Evolutionary conservation across 176 grass and related monocot genomes (phyloP).

Genomic region (Poa annua): DNA sequence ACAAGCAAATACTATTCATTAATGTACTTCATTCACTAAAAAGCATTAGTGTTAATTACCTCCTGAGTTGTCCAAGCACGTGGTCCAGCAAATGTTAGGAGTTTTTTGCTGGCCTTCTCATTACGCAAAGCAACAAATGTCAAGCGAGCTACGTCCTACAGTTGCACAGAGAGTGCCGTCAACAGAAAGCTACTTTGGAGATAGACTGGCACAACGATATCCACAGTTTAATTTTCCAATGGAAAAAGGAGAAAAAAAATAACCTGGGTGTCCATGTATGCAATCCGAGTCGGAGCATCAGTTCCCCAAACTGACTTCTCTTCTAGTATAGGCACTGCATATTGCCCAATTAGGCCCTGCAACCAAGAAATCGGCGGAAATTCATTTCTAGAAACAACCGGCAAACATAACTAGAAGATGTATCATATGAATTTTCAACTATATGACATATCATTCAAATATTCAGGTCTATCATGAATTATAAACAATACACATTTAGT

Average conservation of each 20-base stretch:
- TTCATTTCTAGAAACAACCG: slow-evolving; percentile 31
- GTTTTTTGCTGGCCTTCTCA: slow-evolving; percentile 75
- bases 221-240: not conserved
- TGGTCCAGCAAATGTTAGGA: slow-evolving; percentile 93
- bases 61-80: slow-evolving; percentile 99
- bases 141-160: slow-evolving; percentile 82
- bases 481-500: not conserved
- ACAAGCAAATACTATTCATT: not conserved
- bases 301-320: slow-evolving; percentile 99
- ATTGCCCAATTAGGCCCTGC: slow-evolving; percentile 95
- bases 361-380: slow-evolving; percentile 31
- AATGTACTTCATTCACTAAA: slow-evolving; percentile 16
- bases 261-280: slow-evolving; percentile 99
- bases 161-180: slow-evolving; percentile 36
- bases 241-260: slow-evolving; percentile 27
- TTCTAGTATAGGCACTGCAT: slow-evolving; percentile 98
- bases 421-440: slow-evolving; percentile 17
- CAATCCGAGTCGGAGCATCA: slow-evolving; percentile 97
- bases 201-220: slow-evolving; percentile 22
- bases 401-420: slow-evolving; percentile 5
- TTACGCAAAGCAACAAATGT: slow-evolving; percentile 93
- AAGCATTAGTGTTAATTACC: slow-evolving; percentile 50
- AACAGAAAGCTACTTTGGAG: slow-evolving; percentile 43
- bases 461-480: not conserved
- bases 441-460: not conserved